Evolutionary conservation across 306 rosid species (phyloP).

Genomic region (Dalbergia oliveri): DNA sequence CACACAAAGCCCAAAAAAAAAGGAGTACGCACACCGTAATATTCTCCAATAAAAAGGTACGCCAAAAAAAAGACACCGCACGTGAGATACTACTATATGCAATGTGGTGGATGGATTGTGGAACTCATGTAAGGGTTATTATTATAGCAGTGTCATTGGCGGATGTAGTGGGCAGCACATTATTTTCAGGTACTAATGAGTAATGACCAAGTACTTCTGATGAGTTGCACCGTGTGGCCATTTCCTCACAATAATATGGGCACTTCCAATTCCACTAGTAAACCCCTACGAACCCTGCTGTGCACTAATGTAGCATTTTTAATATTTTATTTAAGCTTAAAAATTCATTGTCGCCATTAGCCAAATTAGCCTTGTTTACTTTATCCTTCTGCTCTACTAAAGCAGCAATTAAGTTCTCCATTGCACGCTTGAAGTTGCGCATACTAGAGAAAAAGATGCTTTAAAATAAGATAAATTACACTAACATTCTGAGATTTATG

Average conservation of each 20-base stretch:
- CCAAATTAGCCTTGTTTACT: background rate
- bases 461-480: too few relatives aligned
- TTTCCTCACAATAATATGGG: conserved; percentile 44
- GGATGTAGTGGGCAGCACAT: conserved; percentile 43
- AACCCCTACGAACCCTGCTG: conserved; percentile 25
- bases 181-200: conserved; percentile 4
- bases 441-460: background rate
- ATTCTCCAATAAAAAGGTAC: background rate
- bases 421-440: conserved; percentile 33
- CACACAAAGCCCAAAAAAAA: too few relatives aligned
- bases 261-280: conserved; percentile 32
- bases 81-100: conserved; percentile 11
- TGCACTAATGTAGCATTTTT: background rate
- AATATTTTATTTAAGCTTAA: background rate
- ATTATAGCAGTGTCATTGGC: conserved; percentile 18
- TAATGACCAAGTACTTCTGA: conserved; percentile 40
- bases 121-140: conserved; percentile 13
- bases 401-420: conserved; percentile 39
- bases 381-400: background rate
- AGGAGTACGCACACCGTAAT: background rate
- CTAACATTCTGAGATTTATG: too few relatives aligned
- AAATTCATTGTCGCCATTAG: background rate
- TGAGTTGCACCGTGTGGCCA: conserved; percentile 59
- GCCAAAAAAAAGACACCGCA: background rate
- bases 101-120: conserved; percentile 14